phyloP scores from a whole-genome alignment of 441 rosid species.

The Gossypium gossypioides region DNA sequence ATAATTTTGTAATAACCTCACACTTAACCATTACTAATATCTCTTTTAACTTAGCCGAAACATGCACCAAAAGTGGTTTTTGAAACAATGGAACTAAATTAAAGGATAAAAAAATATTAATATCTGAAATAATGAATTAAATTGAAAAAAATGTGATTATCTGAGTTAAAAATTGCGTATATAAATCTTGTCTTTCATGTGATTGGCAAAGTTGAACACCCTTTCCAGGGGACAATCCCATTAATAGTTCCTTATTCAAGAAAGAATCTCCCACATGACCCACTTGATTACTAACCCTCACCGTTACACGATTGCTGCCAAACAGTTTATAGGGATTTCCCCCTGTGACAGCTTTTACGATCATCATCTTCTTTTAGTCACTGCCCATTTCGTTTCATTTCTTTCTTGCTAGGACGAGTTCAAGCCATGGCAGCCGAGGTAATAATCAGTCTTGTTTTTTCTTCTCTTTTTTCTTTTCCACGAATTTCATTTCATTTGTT shows the following conservation, averaged over 20 bases:
- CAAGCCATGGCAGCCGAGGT: slow-evolving; percentile 31
- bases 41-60: too few species aligned
- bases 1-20: too few species aligned
- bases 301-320: neutral
- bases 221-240: slow-evolving; percentile 22
- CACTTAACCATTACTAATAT: too few species aligned
- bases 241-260: slow-evolving; percentile 13
- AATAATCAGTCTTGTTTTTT: neutral
- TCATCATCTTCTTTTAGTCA: neutral
- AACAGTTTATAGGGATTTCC: neutral
- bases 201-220: slow-evolving; percentile 15
- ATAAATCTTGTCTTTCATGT: neutral
- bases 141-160: too few species aligned
- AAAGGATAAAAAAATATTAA: too few species aligned
- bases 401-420: neutral
- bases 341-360: neutral
- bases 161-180: neutral
- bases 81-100: too few species aligned
- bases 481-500: neutral
- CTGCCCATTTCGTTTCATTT: neutral
- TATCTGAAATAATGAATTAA: neutral
- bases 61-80: too few species aligned
- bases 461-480: neutral
- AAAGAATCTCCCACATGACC: neutral
- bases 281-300: slow-evolving; percentile 1